These are phyloP conservation scores for Blechomonas ayalai DNA, from an alignment of 208 protist genomes.

Conservation along the genomic window DNA sequence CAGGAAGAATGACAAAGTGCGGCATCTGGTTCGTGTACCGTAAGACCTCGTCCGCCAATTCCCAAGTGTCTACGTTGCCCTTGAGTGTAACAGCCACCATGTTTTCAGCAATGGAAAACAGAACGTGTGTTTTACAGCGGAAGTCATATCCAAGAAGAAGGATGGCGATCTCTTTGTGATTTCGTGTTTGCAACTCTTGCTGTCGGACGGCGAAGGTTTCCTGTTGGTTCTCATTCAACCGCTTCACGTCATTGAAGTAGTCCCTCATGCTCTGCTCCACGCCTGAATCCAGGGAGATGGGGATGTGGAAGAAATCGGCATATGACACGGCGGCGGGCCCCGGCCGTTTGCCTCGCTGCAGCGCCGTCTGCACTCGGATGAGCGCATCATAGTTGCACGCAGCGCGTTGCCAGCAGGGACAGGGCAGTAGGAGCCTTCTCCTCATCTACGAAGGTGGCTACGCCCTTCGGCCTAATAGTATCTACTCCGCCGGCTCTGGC, in stretches of 20 bases:
- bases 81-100: slow-evolving; percentile 15
- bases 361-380: slow-evolving; percentile 30
- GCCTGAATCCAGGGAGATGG: slow-evolving; percentile 4
- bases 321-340: slow-evolving; percentile 25
- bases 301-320: slow-evolving; percentile 38
- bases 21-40: slow-evolving; percentile 20
- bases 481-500: too few relatives aligned
- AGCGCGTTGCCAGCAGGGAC: slow-evolving; percentile 1
- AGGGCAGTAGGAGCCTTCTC: too few relatives aligned
- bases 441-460: too few relatives aligned
- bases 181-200: slow-evolving; percentile 7
- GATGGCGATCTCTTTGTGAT: slow-evolving; percentile 16
- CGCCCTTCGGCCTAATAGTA: too few relatives aligned
- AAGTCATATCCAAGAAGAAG: slow-evolving; percentile 39
- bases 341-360: slow-evolving; percentile 19
- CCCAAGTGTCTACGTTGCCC: slow-evolving; percentile 10
- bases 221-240: slow-evolving; percentile 11
- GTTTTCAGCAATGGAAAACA: slow-evolving; percentile 44
- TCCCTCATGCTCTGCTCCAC: slow-evolving; percentile 14
- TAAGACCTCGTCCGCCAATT: slow-evolving; percentile 61
- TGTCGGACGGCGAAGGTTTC: slow-evolving; percentile 12
- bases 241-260: slow-evolving; percentile 16
- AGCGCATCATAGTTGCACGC: slow-evolving; percentile 21
- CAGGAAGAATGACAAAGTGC: slow-evolving; percentile 46
- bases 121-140: slow-evolving; percentile 7